Evolutionary conservation across 805 yeast species (phyloP), one percentile per base, ranked within the genome.

Genomic region (Starmerella sp.): DNA sequence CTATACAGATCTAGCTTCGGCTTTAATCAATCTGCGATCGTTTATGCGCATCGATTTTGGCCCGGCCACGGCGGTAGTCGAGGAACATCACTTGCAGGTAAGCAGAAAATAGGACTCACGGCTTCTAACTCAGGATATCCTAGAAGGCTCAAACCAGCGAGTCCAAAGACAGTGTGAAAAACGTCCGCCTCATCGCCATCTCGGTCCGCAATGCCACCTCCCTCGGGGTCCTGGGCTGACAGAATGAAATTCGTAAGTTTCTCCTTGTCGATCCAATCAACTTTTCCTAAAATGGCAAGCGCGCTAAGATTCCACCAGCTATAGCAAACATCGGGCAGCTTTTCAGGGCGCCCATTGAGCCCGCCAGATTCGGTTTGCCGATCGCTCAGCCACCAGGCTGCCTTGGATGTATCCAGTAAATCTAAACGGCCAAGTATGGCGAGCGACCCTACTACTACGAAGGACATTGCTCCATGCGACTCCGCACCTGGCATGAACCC

Each of bases 261-360:
- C 5, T 70, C 75, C 32, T 73, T 74, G 64, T 87, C 83, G n/a
- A 93, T 84, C 89, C 95, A 89, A 60, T 85, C 78, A 17, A 81
- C 67, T 58, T 78, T 81, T 0, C 72, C 78, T 22, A 91, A 73
- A 38, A 87, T 81, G 0, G 84, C 77, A 55, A 90, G 69, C 2
- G 88, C 77, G 1, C 95, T 83, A 28, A 89, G 67, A 9, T 89
- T 95, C 99, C 99, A 93, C 96, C 97, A 93, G 62, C 93, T 82
- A 67, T 93, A 93, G 67, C 99, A 93, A n/a, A 87, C 96, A 69
- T 93, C 99, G 0, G 97, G 95, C 17, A 88, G 71, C 67, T 93
- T 93, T 56, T 93, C 95, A 0, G 97, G 96, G 51, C 99, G 77
- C 0, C 99, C 99, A 66, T 93, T 93, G 54, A 93, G 74, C 0